Conservation (phyloP, 345 rosid species). For the Brassica incana region DNA sequence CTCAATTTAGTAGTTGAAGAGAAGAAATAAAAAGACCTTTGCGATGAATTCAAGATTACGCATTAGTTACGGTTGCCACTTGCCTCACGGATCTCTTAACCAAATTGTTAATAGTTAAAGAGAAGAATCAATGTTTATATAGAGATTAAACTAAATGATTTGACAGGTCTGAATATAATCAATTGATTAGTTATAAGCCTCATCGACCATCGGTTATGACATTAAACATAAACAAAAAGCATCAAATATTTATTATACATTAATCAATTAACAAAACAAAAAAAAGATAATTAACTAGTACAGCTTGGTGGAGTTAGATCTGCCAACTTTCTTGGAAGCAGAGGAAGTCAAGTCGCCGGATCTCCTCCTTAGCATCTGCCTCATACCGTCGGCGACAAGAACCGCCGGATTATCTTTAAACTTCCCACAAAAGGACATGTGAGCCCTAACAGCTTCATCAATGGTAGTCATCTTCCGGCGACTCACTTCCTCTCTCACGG, state of each 20-base stretch:
- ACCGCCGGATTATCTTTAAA: conserved; percentile 86
- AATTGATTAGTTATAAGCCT: conserved; percentile 22
- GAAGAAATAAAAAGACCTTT: neutral
- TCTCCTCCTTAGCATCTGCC: conserved; percentile 87
- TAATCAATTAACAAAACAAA: neutral
- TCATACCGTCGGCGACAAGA: conserved; percentile 91
- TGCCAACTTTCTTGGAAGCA: conserved; percentile 67
- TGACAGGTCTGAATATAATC: neutral
- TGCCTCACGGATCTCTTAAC: neutral
- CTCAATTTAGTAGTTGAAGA: neutral
- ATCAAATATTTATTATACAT: conserved; percentile 25
- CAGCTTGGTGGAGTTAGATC: conserved; percentile 65
- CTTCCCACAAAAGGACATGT: conserved; percentile 93
- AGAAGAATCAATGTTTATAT: neutral
- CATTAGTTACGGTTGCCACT: neutral
- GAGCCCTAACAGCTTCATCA: conserved; percentile 90
- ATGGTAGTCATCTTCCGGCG: conserved; percentile 49
- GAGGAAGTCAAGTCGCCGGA: conserved; percentile 69
- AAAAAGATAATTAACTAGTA: conserved; percentile 28
- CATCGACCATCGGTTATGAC: conserved; percentile 19
- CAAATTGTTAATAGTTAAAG: neutral
- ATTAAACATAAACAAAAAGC: conserved; percentile 12
- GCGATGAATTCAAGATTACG: neutral
- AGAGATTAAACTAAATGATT: neutral
- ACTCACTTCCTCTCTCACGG: conserved; percentile 75